A percentile compares a stretch with the other conserved stretches of the same genome.
phyloP scores from a whole-genome alignment of 345 rosid species.

The Punica granatum region DNA sequence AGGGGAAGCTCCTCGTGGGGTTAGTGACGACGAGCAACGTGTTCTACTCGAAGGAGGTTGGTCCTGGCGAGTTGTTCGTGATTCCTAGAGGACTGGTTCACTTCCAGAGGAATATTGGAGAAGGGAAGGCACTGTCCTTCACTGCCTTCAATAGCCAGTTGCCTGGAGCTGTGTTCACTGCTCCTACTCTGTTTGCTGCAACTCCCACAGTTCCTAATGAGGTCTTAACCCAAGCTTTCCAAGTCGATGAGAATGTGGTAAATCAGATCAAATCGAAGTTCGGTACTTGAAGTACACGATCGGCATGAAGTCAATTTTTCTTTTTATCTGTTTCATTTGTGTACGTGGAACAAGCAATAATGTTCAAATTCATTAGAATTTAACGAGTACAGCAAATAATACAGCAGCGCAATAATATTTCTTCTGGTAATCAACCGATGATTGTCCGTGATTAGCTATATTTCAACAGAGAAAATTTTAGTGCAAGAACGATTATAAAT shows the following conservation, averaged over 20 bases:
- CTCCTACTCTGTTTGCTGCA: conserved; percentile 34
- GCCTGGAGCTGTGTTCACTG: conserved; percentile 35
- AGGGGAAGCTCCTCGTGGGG: conserved; percentile 57
- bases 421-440: neutral
- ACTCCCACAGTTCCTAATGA: conserved; percentile 41
- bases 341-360: neutral
- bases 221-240: neutral
- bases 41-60: no score
- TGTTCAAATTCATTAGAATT: no score
- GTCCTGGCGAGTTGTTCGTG: no score
- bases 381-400: neutral
- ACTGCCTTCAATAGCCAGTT: conserved; percentile 71
- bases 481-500: no score
- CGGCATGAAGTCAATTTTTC: neutral
- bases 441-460: no score
- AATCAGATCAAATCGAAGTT: conserved; percentile 47
- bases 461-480: neutral
- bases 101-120: conserved; percentile 17
- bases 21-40: no score
- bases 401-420: neutral
- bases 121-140: conserved; percentile 44
- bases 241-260: conserved; percentile 15
- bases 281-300: conserved; percentile 4
- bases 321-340: neutral
- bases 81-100: no score